Evolutionary conservation across 192 early-diverging fungal species (phyloP).

Genomic region (Lunasporangiospora selenospora): DNA sequence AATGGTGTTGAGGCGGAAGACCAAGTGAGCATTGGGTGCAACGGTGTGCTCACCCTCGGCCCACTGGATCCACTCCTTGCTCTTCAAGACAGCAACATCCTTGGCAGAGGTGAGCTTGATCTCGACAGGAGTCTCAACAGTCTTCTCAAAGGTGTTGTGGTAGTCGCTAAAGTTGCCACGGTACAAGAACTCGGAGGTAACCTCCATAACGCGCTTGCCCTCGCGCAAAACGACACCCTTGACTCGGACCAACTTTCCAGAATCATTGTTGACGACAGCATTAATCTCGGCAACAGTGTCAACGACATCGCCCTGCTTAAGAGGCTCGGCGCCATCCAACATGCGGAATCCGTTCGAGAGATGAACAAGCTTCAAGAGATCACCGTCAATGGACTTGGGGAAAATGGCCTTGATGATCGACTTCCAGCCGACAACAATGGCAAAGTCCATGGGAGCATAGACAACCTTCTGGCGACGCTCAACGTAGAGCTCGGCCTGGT

Average conservation of each 20-base stretch:
- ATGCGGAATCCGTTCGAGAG: conserved; percentile 94
- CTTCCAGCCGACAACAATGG: conserved; percentile 92
- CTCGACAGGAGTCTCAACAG: conserved; percentile 80
- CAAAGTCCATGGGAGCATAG: conserved; percentile 91
- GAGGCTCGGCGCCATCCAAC: conserved; percentile 72
- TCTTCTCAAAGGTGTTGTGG: conserved; percentile 86
- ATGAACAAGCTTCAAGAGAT: conserved; percentile 91
- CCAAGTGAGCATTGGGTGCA: conserved; percentile 64
- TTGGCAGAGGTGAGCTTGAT: conserved; percentile 75
- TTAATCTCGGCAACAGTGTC: conserved; percentile 84
- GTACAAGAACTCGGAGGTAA: conserved; percentile 91
- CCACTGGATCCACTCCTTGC: conserved; percentile 91
- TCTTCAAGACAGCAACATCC: conserved; percentile 89
- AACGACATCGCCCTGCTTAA: conserved; percentile 84
- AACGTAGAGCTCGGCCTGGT: conserved; percentile 69
- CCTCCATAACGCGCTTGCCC: conserved; percentile 81
- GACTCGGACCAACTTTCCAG: conserved; percentile 93
- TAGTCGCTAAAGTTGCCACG: conserved; percentile 90
- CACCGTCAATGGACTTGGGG: conserved; percentile 93
- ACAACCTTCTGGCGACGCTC: conserved; percentile 77
- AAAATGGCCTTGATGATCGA: conserved; percentile 91
- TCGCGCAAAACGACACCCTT: conserved; percentile 79
- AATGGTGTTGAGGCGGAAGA: conserved; percentile 81
- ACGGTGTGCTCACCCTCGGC: conserved; percentile 65
- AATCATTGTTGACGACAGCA: conserved; percentile 86